Evolutionary conservation across 2,329 filamentous ascomycete species (phyloP), one percentile per base, ranked within the genome.

Genomic region (Exophiala alcalophila): DNA sequence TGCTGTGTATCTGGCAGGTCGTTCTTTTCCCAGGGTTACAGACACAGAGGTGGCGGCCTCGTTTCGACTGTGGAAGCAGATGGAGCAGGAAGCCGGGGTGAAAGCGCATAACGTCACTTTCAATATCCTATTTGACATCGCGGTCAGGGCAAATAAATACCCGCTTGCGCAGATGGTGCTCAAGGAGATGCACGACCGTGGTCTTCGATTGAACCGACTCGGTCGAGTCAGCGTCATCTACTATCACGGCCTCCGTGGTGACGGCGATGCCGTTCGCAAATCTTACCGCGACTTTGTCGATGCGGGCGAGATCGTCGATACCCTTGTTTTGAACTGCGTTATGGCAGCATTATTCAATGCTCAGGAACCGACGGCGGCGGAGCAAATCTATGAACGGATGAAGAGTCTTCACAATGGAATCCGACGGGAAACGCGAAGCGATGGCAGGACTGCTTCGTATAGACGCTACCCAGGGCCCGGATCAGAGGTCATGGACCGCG

Each of bases 61-160:
- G 0, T 70, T 98, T 31, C 76, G 80, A 33, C 65, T 94, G 16
- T 98, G 91, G 90, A 81, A 78, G 52, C 81, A 92, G 57, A 97
- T 97, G 89, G 92, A 98, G 64, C 73, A 77, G 32, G 68, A 79
- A 4, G 81, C 81, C 2, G 75, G 77, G 1, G 63, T 88, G 10
- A 67, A 69, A 53, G 82, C 77, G 24, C 85, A 84, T 55, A 74
- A 80, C 34, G 83, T 89, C n/a, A 94, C 91, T 0, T 94, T 98
- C 65, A 95, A 92, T 60, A 84, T 96, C 32, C 74, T 98, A 9
- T 96, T 95, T 56, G 86, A 96, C 59, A 77, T 88, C 8, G 88
- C 92, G 1, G 79, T 87, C 54, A 94, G 92, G 63, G 81, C 87
- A 0, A 85, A 86, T 26, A 92, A 94, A 59, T 94, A 85, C 53